Evolutionary conservation across 495 filamentous ascomycete genomes (phyloP).

Genomic region (Trichoderma gamsii): DNA sequence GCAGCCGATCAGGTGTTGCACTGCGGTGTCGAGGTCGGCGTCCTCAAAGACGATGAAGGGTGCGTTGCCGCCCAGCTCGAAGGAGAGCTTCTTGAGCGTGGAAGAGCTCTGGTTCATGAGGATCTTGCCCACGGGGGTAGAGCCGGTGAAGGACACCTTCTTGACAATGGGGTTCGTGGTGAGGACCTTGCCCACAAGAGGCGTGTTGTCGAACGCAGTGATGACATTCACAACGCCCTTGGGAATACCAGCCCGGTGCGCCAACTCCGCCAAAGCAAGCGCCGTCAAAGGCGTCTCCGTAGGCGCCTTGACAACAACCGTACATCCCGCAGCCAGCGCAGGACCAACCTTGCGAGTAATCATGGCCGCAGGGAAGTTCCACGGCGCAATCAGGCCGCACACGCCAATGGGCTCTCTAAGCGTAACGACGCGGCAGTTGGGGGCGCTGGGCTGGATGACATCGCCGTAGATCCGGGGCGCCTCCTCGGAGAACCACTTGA

Average conservation of each 20-base stretch:
- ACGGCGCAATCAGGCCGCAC: conserved; percentile 32
- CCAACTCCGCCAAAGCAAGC: conserved; percentile 51
- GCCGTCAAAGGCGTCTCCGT: conserved; percentile 58
- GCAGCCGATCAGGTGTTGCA: conserved; percentile 57
- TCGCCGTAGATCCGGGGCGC: conserved; percentile 50
- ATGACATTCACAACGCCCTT: conserved; percentile 55
- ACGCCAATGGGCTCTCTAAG: conserved; percentile 35
- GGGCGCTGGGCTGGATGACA: conserved; percentile 37
- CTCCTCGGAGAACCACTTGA: conserved; percentile 57
- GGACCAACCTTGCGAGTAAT: conserved; percentile 35
- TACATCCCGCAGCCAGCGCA: conserved; percentile 34
- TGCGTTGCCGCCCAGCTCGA: conserved; percentile 71
- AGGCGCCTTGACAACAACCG: conserved; percentile 56
- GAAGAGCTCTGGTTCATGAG: conserved; percentile 37
- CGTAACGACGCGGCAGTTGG: conserved; percentile 22
- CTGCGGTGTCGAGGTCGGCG: conserved; percentile 60
- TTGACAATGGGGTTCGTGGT: conserved; percentile 57
- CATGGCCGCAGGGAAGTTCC: conserved; percentile 42
- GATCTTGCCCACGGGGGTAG: conserved; percentile 27
- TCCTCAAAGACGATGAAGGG: conserved; percentile 72
- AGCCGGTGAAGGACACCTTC: conserved; percentile 69
- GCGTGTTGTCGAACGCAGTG: conserved; percentile 54
- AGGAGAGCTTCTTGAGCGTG: conserved; percentile 63
- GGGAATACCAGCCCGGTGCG: conserved; percentile 52
- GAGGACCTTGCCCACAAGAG: conserved; percentile 50